Evolutionary conservation across 495 filamentous ascomycete species (phyloP), one percentile per base, ranked within the genome.

Genomic region (Talaromyces nanjingensis): DNA sequence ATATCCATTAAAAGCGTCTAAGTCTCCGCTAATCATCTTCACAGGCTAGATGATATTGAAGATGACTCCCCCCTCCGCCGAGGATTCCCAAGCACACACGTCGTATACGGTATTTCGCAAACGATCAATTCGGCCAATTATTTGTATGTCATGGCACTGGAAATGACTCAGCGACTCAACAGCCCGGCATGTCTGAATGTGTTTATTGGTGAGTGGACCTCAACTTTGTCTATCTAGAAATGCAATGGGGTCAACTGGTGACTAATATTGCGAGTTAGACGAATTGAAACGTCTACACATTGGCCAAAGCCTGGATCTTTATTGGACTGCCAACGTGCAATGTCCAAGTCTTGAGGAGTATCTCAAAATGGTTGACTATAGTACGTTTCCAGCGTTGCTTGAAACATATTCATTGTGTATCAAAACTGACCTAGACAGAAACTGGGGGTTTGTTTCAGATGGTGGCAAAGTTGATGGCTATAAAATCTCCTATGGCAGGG

Each of bases 51-150:
- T 57, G 71, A 84, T 66, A 79, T 84, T 16, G 76, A 84, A 70
- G 81, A 96, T 73, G 84, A 75, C 42, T 90, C 87, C 1, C 68
- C 82, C 31, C 82, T 96, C 5, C 84, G 91, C 25, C 85, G 91
- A 47, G 91, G 91, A 20, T 74, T 88, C 29, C 91, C 91, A 6
- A 91, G 92, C 20, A 88, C 91, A 6, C 90, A 96, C 74, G 81
- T 76, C 67, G 92, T 94, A 64, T 96, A 91, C 68, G 91, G 91
- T 49, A 84, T 87, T 3, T 85, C 91, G 5, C 91, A 94, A 74
- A 93, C 91, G 42, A 91, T 96, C 70, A 96, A 96, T 75, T 86
- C 83, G 34, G 90, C 90, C 54, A 96, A 93, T 72, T 93, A 93
- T 69, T 79, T 93, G 61, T 55, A 92, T 75, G 53, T 55, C 22